These are phyloP conservation scores for Sporisorium iseilematis-ciliati DNA, from an alignment of 1,284 basidiomycete genomes.

Conservation along the genomic window DNA sequence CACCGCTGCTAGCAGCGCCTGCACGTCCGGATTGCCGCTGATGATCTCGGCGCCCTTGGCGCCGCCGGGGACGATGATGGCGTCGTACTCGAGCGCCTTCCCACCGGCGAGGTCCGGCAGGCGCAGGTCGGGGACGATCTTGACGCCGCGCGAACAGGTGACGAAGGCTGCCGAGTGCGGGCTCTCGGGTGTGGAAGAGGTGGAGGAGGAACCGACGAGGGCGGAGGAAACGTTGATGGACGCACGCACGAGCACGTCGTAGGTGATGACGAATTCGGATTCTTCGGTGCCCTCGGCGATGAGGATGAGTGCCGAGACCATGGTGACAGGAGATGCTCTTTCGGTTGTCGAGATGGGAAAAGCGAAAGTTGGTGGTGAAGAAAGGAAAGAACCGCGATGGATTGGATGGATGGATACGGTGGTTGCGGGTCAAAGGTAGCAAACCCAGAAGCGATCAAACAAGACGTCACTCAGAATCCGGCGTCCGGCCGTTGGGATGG, in stretches of 20 bases:
- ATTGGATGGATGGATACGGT: too few relatives aligned
- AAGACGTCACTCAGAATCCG: too few relatives aligned
- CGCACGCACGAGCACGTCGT: conserved; percentile 65
- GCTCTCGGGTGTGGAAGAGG: conserved; percentile 7
- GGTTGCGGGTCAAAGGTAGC: too few relatives aligned
- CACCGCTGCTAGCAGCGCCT: conserved; percentile 77
- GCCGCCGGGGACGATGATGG: conserved; percentile 83
- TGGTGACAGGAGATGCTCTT: background rate
- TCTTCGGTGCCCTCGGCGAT: conserved; percentile 87
- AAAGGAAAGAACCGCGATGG: background rate
- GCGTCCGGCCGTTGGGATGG: too few relatives aligned
- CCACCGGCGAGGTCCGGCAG: conserved; percentile 49
- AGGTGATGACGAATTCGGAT: conserved; percentile 72
- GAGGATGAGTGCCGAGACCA: conserved; percentile 72
- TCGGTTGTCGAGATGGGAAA: background rate
- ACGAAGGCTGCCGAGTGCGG: conserved; percentile 46
- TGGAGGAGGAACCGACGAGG: conserved; percentile 47
- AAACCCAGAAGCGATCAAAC: too few relatives aligned
- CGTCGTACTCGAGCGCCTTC: conserved; percentile 75
- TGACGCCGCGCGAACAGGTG: conserved; percentile 61
- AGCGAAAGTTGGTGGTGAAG: background rate
- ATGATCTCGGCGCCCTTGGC: conserved; percentile 83
- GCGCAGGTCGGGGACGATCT: conserved; percentile 59
- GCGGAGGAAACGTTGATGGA: conserved; percentile 50
- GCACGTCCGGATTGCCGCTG: conserved; percentile 75